Evolutionary conservation across 345 rosid species (phyloP).

Genomic region (Viola odorata): DNA sequence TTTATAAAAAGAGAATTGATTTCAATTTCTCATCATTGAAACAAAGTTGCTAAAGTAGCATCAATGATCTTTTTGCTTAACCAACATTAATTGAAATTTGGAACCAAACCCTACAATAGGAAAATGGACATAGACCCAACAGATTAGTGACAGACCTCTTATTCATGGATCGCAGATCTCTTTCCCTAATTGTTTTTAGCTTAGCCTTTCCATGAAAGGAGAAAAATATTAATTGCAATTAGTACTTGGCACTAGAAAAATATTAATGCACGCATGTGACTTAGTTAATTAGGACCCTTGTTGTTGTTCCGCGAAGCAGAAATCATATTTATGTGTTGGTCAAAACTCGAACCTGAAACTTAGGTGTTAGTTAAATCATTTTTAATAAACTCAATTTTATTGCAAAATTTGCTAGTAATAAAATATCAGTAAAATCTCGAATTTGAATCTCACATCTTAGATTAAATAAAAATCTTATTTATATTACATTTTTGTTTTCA

Average conservation of each 20-base stretch:
- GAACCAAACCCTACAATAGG: slow-evolving; percentile 29
- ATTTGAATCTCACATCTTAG: no score
- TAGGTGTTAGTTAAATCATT: no score
- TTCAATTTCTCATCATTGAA: no score
- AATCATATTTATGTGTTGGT: no score
- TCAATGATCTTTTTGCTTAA: slow-evolving; percentile 27
- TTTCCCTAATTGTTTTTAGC: not conserved
- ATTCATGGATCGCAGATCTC: slow-evolving; percentile 14
- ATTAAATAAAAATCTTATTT: no score
- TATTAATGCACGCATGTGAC: slow-evolving; percentile 3
- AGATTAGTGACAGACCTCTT: slow-evolving; percentile 24
- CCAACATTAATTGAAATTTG: no score
- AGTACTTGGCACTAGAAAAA: no score
- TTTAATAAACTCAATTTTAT: no score
- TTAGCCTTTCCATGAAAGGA: slow-evolving; percentile 22
- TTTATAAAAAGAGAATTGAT: slow-evolving; percentile 36
- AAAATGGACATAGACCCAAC: slow-evolving; percentile 13
- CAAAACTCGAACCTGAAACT: no score
- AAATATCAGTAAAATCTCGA: no score
- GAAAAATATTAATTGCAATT: slow-evolving; percentile 14
- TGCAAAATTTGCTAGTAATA: no score
- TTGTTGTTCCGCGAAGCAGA: slow-evolving; percentile 14
- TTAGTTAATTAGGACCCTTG: slow-evolving; percentile 30
- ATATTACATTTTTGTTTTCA: no score
- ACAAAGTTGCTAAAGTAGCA: slow-evolving; percentile 51